These are phyloP conservation scores for Penicillium sumatraense DNA, from an alignment of 2,329 filamentous ascomycete genomes.

Conservation along the genomic window DNA sequence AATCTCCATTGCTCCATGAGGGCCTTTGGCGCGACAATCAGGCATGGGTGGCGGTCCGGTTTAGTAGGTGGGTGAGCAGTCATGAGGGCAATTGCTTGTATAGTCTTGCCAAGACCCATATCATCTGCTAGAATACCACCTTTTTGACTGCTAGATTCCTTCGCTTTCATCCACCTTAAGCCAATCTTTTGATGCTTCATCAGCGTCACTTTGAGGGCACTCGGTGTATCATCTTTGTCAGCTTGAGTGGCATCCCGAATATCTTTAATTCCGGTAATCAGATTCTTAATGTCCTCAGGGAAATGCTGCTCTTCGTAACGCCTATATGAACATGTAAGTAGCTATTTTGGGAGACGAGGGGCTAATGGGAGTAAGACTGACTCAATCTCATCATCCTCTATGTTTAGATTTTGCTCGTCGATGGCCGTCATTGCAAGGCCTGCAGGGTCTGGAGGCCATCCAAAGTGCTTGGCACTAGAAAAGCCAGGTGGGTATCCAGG, in stretches of 20 bases:
- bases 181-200: constrained; percentile 84
- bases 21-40: constrained; percentile 80
- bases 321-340: constrained; percentile 15
- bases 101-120: constrained; percentile 84
- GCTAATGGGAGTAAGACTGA: constrained; percentile 6
- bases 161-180: constrained; percentile 74
- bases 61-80: constrained; percentile 67
- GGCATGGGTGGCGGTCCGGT: constrained; percentile 69
- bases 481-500: too few species aligned
- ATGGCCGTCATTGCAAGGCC: not conserved
- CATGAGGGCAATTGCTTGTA: constrained; percentile 80
- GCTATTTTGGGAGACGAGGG: not conserved
- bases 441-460: not conserved
- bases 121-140: constrained; percentile 79
- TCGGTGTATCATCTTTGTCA: constrained; percentile 70
- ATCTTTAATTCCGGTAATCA: constrained; percentile 74
- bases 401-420: not conserved
- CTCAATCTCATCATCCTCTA: constrained; percentile 13
- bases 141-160: constrained; percentile 72
- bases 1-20: constrained; percentile 83
- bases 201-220: constrained; percentile 68
- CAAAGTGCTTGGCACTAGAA: not conserved
- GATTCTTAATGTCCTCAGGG: constrained; percentile 69
- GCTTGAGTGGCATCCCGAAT: constrained; percentile 68
- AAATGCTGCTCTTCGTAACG: constrained; percentile 48